Evolutionary conservation across 768 basidiomycete species (phyloP).

Genomic region (Tylopilus balloui): DNA sequence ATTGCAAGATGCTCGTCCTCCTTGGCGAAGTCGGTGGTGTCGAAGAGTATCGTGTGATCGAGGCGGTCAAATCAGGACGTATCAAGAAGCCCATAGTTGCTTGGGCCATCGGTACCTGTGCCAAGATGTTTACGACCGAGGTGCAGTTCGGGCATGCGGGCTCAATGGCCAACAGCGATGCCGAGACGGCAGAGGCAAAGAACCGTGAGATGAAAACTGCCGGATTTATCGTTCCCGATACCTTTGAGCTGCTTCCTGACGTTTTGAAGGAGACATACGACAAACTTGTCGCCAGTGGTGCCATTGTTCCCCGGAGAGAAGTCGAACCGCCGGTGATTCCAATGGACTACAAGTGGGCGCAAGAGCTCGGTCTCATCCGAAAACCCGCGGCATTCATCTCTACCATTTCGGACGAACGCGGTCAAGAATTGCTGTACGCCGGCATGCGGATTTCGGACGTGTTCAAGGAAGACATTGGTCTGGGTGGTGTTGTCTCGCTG

Average conservation of each 20-base stretch:
- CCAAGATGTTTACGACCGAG: slow-evolving; percentile 99
- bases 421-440: slow-evolving; percentile 96
- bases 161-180: slow-evolving; percentile 93
- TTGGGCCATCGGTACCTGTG: slow-evolving; percentile 99
- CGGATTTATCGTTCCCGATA: slow-evolving; percentile 95
- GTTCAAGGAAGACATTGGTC: slow-evolving; percentile 94
- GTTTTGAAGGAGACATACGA: slow-evolving; percentile 86
- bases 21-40: slow-evolving; percentile 98
- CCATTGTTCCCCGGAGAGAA: slow-evolving; percentile 69
- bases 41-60: slow-evolving; percentile 98
- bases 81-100: slow-evolving; percentile 99
- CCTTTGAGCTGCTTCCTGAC: slow-evolving; percentile 91
- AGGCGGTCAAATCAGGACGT: slow-evolving; percentile 86
- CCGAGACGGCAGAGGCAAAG: slow-evolving; percentile 98
- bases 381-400: slow-evolving; percentile 99
- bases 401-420: slow-evolving; percentile 98
- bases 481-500: slow-evolving; percentile 93
- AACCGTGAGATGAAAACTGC: slow-evolving; percentile 92
- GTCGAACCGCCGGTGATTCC: slow-evolving; percentile 92
- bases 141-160: slow-evolving; percentile 99
- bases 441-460: slow-evolving; percentile 99
- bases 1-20: slow-evolving; percentile 98
- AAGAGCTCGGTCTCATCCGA: slow-evolving; percentile 96
- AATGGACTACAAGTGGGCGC: slow-evolving; percentile 99
- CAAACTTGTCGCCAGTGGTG: slow-evolving; percentile 63